Evolutionary conservation across 768 basidiomycete genomes (phyloP).

Genomic region (Chiua virens): DNA sequence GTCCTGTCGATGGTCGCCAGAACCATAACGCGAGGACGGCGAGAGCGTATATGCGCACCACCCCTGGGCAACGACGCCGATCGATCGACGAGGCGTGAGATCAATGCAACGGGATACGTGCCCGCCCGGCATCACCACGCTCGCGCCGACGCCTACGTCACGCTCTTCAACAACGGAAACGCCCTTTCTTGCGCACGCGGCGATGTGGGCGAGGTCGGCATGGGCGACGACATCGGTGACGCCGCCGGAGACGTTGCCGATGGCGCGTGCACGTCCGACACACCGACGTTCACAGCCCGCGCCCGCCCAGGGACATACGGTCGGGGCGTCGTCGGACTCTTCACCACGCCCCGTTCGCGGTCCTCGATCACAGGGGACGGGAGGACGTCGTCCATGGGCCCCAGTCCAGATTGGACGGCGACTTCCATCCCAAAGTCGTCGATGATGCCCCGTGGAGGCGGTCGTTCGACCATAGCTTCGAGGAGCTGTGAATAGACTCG

Average conservation of each 20-base stretch:
- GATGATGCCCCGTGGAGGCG: constrained; percentile 69
- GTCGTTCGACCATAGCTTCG: constrained; percentile 83
- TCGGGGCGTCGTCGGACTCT: constrained; percentile 29
- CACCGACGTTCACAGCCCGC: constrained; percentile 41
- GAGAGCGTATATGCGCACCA: too few species aligned
- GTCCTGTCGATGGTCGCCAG: too few species aligned
- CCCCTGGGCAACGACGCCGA: too few species aligned
- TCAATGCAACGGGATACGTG: too few species aligned
- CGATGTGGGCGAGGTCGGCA: constrained; percentile 13
- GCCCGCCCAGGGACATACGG: constrained; percentile 55
- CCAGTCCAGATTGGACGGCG: constrained; percentile 1
- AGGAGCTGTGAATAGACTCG: constrained; percentile 56
- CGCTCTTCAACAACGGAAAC: constrained; percentile 9
- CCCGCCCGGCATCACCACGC: too few species aligned
- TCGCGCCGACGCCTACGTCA: neutral
- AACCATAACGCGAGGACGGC: too few species aligned
- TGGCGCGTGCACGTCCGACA: too few species aligned
- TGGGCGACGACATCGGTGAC: constrained; percentile 1
- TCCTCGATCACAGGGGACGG: constrained; percentile 21
- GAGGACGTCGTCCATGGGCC: constrained; percentile 16
- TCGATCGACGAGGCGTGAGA: too few species aligned
- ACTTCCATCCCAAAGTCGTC: constrained; percentile 58
- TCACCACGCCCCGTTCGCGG: constrained; percentile 3
- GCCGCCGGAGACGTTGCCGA: constrained; percentile 1
- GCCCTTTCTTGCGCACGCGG: constrained; percentile 3